Evolutionary conservation across 352 stramenopile genomes (phyloP).

Genomic region (Pseudoperonospora humuli): DNA sequence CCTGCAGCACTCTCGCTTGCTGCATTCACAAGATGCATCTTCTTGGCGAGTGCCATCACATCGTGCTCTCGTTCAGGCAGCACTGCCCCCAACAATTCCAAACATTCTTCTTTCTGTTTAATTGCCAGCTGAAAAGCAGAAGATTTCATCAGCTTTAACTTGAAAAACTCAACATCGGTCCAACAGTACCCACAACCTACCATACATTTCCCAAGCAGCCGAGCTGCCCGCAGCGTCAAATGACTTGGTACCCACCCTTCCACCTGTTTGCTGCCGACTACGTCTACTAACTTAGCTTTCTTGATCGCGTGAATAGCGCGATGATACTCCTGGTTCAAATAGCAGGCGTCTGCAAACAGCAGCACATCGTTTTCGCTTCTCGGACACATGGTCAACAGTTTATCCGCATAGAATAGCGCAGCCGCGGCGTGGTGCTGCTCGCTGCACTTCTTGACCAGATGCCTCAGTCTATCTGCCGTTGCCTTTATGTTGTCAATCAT

Average conservation of each 20-base stretch:
- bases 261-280: constrained; percentile 4
- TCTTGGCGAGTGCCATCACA: constrained; percentile 44
- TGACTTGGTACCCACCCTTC: constrained; percentile 1
- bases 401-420: constrained; percentile 77
- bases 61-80: constrained; percentile 53
- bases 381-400: constrained; percentile 57
- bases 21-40: constrained; percentile 24
- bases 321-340: constrained; percentile 56
- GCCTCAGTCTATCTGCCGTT: constrained; percentile 27
- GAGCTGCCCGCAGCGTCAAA: constrained; percentile 36
- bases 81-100: constrained; percentile 53
- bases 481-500: background rate
- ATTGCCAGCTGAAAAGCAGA: constrained; percentile 39
- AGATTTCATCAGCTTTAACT: background rate
- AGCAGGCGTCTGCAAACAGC: constrained; percentile 74
- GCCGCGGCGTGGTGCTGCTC: constrained; percentile 42
- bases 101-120: constrained; percentile 79
- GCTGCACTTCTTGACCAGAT: constrained; percentile 38
- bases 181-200: constrained; percentile 15
- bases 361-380: constrained; percentile 43
- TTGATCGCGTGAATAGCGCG: constrained; percentile 72
- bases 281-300: constrained; percentile 31
- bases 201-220: constrained; percentile 70
- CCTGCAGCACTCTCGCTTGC: constrained; percentile 18
- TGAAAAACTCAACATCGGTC: background rate